phyloP scores from a whole-genome alignment of 768 basidiomycete genomes.

The Tricholomella constricta region DNA sequence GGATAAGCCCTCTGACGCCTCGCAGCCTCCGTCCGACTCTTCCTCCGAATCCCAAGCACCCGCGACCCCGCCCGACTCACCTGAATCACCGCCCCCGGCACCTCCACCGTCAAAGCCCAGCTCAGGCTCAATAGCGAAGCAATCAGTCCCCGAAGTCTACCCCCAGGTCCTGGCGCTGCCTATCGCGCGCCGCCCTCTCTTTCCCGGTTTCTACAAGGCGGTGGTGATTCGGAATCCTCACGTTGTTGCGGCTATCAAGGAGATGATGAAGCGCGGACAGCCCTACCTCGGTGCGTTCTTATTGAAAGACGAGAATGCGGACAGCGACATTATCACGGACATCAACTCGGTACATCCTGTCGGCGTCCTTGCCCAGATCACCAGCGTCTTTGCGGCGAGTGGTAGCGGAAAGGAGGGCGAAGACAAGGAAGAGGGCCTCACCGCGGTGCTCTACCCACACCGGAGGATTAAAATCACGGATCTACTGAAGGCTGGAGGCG shows the following conservation, averaged over 20 bases:
- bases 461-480: slow-evolving; percentile 87
- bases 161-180: slow-evolving; percentile 95
- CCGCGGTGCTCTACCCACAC: slow-evolving; percentile 93
- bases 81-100: slow-evolving; percentile 17
- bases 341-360: slow-evolving; percentile 87
- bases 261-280: slow-evolving; percentile 95
- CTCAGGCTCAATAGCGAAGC: slow-evolving; percentile 70
- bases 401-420: slow-evolving; percentile 48
- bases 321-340: slow-evolving; percentile 91
- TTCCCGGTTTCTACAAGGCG: slow-evolving; percentile 98
- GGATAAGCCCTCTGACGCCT: slow-evolving; percentile 16
- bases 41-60: slow-evolving; percentile 18
- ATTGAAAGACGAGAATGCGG: slow-evolving; percentile 90
- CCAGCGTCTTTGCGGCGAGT: slow-evolving; percentile 79
- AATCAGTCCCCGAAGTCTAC: slow-evolving; percentile 86
- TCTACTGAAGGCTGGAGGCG: slow-evolving; percentile 68
- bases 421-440: slow-evolving; percentile 85
- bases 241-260: slow-evolving; percentile 92
- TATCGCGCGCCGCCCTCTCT: slow-evolving; percentile 92
- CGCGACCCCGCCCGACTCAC: slow-evolving; percentile 21
- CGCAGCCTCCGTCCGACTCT: slow-evolving; percentile 16
- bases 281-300: slow-evolving; percentile 97
- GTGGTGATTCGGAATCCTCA: slow-evolving; percentile 90
- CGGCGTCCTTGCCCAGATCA: slow-evolving; percentile 97
- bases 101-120: slow-evolving; percentile 25